A percentile compares a stretch with the other conserved stretches of the same genome.
Evolutionary conservation across 179 eudicot genomes (phyloP).

Genomic region (Heliamphora ciliata): DNA sequence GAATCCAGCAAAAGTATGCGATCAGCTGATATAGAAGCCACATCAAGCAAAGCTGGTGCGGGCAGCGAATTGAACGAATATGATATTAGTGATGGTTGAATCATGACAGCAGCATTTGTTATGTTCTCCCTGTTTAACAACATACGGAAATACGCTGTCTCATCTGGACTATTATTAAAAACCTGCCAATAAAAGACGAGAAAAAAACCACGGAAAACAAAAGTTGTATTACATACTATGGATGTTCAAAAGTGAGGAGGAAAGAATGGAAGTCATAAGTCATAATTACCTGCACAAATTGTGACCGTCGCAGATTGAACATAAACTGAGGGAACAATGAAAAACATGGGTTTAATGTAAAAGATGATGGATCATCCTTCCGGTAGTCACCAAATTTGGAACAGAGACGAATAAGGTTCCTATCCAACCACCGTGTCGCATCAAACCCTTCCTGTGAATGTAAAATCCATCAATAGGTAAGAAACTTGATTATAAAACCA

Average conservation of each 20-base stretch:
- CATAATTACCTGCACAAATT: slow-evolving; percentile 76
- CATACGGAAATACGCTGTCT: slow-evolving; percentile 95
- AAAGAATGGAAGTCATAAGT: not conserved
- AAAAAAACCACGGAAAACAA: not conserved
- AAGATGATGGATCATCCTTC: slow-evolving; percentile 87
- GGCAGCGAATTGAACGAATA: slow-evolving; percentile 80
- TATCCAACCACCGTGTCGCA: slow-evolving; percentile 93
- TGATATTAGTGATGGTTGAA: slow-evolving; percentile 86
- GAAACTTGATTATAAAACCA: not conserved
- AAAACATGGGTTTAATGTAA: slow-evolving; percentile 73
- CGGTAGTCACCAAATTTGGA: slow-evolving; percentile 90
- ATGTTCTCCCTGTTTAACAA: slow-evolving; percentile 72
- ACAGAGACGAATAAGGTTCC: slow-evolving; percentile 83
- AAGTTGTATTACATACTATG: not conserved
- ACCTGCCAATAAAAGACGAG: slow-evolving; percentile 37
- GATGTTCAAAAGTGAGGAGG: not conserved
- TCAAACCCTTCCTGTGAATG: slow-evolving; percentile 83
- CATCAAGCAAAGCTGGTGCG: slow-evolving; percentile 74
- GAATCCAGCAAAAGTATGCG: slow-evolving; percentile 83
- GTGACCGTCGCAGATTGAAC: slow-evolving; percentile 90
- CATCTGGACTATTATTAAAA: slow-evolving; percentile 96
- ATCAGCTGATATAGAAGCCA: slow-evolving; percentile 79
- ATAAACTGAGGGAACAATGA: slow-evolving; percentile 92
- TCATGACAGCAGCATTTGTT: slow-evolving; percentile 84
- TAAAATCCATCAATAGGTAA: slow-evolving; percentile 13